phyloP scores from a whole-genome alignment of 2,329 filamentous ascomycete genomes.

The Alternaria longipes region DNA sequence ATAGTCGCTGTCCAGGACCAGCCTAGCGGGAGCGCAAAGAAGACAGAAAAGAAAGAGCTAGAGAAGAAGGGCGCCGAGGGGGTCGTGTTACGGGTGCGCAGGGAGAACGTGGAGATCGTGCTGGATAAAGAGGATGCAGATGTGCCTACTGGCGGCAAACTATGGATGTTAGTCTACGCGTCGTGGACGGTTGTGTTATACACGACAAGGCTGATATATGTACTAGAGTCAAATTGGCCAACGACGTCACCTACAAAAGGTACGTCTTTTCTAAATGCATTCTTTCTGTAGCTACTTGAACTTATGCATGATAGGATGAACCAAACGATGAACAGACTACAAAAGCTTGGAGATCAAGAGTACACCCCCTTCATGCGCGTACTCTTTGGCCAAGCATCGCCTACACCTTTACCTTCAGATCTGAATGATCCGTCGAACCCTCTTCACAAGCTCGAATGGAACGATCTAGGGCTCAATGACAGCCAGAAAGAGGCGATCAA shows the following conservation, averaged over 20 bases:
- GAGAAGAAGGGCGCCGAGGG: conserved; percentile 74
- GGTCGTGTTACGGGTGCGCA: conserved; percentile 73
- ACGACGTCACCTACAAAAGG: conserved; percentile 72
- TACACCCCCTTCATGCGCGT: conserved; percentile 68
- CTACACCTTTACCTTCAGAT: conserved; percentile 60
- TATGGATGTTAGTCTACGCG: conserved; percentile 67
- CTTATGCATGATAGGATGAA: conserved; percentile 61
- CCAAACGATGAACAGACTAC: conserved; percentile 69
- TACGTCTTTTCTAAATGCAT: conserved; percentile 43
- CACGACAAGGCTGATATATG: conserved; percentile 44
- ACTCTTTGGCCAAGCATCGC: conserved; percentile 67
- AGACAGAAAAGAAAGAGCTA: conserved; percentile 74
- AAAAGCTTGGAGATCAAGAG: conserved; percentile 64
- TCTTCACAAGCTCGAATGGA: conserved; percentile 60
- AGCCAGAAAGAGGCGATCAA: conserved; percentile 71
- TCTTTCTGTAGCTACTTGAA: not conserved
- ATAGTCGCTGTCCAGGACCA: conserved; percentile 81
- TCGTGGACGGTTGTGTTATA: conserved; percentile 1
- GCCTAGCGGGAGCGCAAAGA: conserved; percentile 74
- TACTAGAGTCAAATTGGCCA: conserved; percentile 69
- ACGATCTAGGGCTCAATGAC: conserved; percentile 66
- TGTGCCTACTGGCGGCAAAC: conserved; percentile 62
- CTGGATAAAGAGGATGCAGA: conserved; percentile 71
- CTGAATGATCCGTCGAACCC: conserved; percentile 52
- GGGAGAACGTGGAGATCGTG: conserved; percentile 69